A percentile compares a stretch with the other conserved stretches of the same genome.
These are phyloP conservation scores for Alternaria atra DNA, from an alignment of 2,329 filamentous ascomycete species.

Conservation along the genomic window DNA sequence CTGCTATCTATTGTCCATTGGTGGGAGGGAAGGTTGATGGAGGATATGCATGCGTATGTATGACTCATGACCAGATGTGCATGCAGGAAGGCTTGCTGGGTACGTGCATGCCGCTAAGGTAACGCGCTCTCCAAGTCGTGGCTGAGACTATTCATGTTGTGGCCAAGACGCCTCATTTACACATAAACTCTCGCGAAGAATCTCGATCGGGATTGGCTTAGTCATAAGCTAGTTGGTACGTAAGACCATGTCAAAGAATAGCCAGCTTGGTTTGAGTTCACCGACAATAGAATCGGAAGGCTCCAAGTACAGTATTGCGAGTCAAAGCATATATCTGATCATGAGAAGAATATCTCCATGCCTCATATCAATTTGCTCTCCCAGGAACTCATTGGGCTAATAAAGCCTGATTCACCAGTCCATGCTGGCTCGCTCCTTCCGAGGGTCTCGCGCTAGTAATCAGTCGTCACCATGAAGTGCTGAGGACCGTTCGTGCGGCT, in stretches of 20 bases:
- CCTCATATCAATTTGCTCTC: background rate
- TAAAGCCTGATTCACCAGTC: background rate
- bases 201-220: background rate
- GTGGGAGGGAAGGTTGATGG: background rate
- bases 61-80: background rate
- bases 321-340: no score
- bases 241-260: background rate
- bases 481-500: background rate
- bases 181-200: background rate
- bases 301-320: no score
- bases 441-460: background rate
- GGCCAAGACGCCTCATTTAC: background rate
- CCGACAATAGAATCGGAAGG: background rate
- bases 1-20: background rate
- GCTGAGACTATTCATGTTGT: background rate
- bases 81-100: background rate
- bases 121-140: background rate
- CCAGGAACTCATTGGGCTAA: background rate
- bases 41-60: no score
- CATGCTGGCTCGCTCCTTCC: background rate
- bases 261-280: background rate
- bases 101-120: background rate
- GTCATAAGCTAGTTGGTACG: background rate
- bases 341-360: background rate
- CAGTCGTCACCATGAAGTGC: background rate